Evolutionary conservation across 805 yeast species (phyloP).

Genomic region (Barnettozyma sp.): DNA sequence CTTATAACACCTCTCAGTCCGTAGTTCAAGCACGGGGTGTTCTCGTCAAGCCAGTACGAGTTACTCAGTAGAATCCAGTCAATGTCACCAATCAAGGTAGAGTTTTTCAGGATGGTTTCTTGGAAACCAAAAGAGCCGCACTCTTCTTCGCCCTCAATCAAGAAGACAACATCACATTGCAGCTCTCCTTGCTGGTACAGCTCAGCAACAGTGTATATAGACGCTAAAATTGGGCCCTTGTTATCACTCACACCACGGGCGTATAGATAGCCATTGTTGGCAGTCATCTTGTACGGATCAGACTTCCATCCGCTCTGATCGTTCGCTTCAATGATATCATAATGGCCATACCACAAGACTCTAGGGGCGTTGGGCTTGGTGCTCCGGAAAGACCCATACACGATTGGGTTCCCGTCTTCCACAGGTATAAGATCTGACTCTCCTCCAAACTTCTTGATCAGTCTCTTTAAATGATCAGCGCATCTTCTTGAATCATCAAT

Average conservation of each 20-base stretch:
- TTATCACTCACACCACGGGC: conserved; percentile 94
- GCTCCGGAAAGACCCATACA: conserved; percentile 63
- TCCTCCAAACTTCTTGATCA: conserved; percentile 67
- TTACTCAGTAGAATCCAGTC: conserved; percentile 90
- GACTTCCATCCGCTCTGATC: conserved; percentile 60
- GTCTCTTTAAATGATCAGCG: conserved; percentile 62
- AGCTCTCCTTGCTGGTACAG: conserved; percentile 45
- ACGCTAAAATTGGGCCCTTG: conserved; percentile 87
- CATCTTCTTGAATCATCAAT: conserved; percentile 81
- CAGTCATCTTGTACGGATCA: conserved; percentile 69
- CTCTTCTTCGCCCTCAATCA: conserved; percentile 95
- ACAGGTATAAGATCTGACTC: conserved; percentile 65
- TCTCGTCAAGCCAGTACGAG: conserved; percentile 90
- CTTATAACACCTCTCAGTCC: conserved; percentile 91
- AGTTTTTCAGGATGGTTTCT: conserved; percentile 48
- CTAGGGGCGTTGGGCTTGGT: conserved; percentile 33
- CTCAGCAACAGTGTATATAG: conserved; percentile 81
- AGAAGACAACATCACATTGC: conserved; percentile 66
- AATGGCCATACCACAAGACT: conserved; percentile 89
- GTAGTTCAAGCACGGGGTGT: conserved; percentile 85
- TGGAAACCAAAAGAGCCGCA: conserved; percentile 85
- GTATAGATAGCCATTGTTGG: conserved; percentile 76
- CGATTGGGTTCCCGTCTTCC: conserved; percentile 76
- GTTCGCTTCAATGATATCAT: conserved; percentile 85
- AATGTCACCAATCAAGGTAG: conserved; percentile 53